Conservation (phyloP, 139 green algal genomes). For the Tetradesmus lagerheimii region DNA sequence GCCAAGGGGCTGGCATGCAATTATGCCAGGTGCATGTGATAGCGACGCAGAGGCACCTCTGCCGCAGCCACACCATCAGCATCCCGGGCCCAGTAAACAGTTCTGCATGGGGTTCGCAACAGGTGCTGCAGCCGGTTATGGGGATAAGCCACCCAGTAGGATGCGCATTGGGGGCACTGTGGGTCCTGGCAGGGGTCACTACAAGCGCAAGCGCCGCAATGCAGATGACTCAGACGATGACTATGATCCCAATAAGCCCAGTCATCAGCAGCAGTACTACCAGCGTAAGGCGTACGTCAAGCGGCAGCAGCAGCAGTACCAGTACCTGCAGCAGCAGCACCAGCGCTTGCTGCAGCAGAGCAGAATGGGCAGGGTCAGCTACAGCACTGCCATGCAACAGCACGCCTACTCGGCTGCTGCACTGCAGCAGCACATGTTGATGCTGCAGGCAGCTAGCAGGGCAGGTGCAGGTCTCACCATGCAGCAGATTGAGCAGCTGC, state of each 20-base stretch:
- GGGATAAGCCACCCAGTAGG: not conserved
- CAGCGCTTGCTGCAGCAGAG: not conserved
- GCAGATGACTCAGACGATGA: conserved; percentile 40
- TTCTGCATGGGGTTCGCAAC: not conserved
- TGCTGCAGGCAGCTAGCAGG: conserved; percentile 16
- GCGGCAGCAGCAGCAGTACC: conserved; percentile 22
- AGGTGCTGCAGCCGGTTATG: not conserved
- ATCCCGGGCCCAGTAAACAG: not conserved
- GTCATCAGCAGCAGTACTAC: conserved; percentile 11
- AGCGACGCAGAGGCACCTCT: not conserved
- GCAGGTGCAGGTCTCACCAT: not conserved
- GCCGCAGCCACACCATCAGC: not conserved
- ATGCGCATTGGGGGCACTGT: not conserved
- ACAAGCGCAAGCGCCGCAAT: conserved; percentile 20
- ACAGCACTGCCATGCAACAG: conserved; percentile 12
- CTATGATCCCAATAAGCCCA: conserved; percentile 27
- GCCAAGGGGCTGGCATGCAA: not conserved
- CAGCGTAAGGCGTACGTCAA: conserved; percentile 18
- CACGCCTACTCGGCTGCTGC: conserved; percentile 21
- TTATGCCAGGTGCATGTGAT: conserved; percentile 11
- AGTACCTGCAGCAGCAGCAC: conserved; percentile 20
- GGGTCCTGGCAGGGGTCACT: not conserved
- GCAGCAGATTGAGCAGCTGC: conserved; percentile 5
- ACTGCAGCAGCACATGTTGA: conserved; percentile 26
- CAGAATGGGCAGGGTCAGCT: not conserved